A percentile compares a stretch with the other conserved stretches of the same genome.
These are phyloP conservation scores for Elsinoe ampelina DNA, from an alignment of 2,329 filamentous ascomycete species.

Conservation along the genomic window DNA sequence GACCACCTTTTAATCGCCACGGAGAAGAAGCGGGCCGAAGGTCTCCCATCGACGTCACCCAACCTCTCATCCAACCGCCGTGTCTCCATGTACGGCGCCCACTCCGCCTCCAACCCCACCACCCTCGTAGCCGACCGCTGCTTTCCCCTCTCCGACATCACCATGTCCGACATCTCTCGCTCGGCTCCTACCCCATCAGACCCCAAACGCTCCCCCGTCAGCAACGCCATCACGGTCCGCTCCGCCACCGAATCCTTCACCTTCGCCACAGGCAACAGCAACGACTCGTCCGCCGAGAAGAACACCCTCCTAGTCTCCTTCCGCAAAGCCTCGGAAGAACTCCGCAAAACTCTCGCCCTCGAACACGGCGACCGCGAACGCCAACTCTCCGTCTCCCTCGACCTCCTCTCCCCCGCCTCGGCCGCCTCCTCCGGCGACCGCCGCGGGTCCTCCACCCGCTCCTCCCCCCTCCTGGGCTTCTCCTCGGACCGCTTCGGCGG, in stretches of 20 bases:
- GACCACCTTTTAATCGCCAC: conserved; percentile 88
- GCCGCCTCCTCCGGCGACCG: conserved; percentile 15
- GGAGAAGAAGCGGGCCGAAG: conserved; percentile 81
- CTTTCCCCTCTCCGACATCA: conserved; percentile 87
- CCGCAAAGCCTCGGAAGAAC: conserved; percentile 82
- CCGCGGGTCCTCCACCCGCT: conserved; percentile 16
- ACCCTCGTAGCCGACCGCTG: conserved; percentile 91
- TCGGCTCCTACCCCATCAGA: conserved; percentile 19
- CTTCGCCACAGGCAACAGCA: conserved; percentile 74
- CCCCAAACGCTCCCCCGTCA: conserved; percentile 46
- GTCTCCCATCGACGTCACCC: conserved; percentile 13
- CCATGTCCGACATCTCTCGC: conserved; percentile 75
- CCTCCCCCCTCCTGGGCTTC: conserved; percentile 55
- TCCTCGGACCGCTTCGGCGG: conserved; percentile 50
- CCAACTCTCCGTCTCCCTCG: conserved; percentile 19
- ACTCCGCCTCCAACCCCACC: conserved; percentile 27
- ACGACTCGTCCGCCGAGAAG: conserved; percentile 65
- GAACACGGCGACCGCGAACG: conserved; percentile 84
- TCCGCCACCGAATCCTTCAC: conserved; percentile 88
- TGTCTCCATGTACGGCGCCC: conserved; percentile 30
- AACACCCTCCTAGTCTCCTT: conserved; percentile 75
- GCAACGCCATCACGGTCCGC: conserved; percentile 82
- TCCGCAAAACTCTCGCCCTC: conserved; percentile 74
- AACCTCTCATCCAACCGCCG: conserved; percentile 23
- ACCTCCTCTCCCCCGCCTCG: conserved; percentile 24